phyloP scores from a whole-genome alignment of 169 alveolate genomes.

The Eimeria tenella region DNA sequence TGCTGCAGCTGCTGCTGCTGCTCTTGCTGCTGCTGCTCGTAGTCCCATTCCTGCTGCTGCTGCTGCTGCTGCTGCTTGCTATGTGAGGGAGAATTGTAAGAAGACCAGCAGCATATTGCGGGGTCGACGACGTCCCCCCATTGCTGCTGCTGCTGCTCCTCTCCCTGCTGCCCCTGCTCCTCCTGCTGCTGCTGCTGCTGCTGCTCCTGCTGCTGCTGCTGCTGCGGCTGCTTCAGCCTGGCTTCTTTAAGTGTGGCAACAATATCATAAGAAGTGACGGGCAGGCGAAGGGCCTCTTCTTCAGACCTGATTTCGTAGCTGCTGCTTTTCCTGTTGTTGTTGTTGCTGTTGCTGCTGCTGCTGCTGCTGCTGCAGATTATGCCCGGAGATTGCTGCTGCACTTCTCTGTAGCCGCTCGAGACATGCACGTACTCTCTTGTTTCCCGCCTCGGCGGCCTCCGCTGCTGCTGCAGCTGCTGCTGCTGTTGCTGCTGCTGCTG shows the following conservation, averaged over 20 bases:
- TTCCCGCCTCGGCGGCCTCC: background rate
- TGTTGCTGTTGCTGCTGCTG: slow-evolving; percentile 48
- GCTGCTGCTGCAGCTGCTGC: slow-evolving; percentile 28
- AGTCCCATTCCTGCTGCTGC: slow-evolving; percentile 27
- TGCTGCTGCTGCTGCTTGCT: background rate
- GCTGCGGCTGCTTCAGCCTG: slow-evolving; percentile 25
- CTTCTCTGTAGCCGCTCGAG: background rate
- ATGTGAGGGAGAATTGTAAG: background rate
- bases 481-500: slow-evolving; percentile 1
- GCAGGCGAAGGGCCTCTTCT: slow-evolving; percentile 3
- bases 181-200: slow-evolving; percentile 17
- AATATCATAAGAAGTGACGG: slow-evolving; percentile 7
- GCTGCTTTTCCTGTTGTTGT: slow-evolving; percentile 23
- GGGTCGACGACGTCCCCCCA: no score
- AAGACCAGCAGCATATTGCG: background rate
- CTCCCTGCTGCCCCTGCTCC: background rate
- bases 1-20: slow-evolving; percentile 47
- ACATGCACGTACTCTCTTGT: background rate
- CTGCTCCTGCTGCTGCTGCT: slow-evolving; percentile 64
- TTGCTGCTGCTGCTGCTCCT: background rate
- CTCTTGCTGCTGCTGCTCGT: slow-evolving; percentile 23
- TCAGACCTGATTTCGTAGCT: background rate
- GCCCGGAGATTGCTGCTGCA: background rate
- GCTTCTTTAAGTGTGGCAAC: background rate
- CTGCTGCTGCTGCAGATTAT: slow-evolving; percentile 33